Evolutionary conservation across 1,139 yeast genomes (phyloP), one percentile per base, ranked within the genome.

Genomic region (Entelexis paramagnoliae): DNA sequence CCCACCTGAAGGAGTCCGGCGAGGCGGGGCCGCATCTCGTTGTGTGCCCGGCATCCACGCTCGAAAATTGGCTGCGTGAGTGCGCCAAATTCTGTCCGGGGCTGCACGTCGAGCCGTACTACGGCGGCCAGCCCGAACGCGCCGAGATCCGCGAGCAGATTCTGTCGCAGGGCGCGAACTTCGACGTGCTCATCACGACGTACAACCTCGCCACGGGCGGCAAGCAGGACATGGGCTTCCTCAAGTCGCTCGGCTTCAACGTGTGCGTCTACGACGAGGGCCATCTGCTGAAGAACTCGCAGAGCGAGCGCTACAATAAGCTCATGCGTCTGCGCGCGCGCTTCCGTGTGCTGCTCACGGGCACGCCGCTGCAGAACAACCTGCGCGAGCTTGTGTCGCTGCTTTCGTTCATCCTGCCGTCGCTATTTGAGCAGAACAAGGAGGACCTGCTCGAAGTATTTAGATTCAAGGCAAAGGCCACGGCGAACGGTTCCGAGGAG

Each of bases 61-160:
- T 91, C 58, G 99, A 93, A 65, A 91, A 91, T 67, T 91, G 99
- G 99, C 72, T 93, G 58, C 78, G 99, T 66, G 99, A 91, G 66
- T 87, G 93, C 66, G 75, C 80, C 55, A 83, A 88, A 64, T 91
- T 91, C 66, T 83, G 95, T 58, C 98, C 98, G 0, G 47, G 63
- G 7, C 66, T 91, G 49, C 75, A 74, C 20, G 93, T 91, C 16
- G 93, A 88, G 66, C 96, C 97, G 0, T 91, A 91, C 65, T 91
- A 91, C 67, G 99, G 98, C 0, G 75, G 87, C 9, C 87, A 82
- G 63, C 71, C 72, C 28, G 97, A 89, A 63, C 79, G 99, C 61
- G 89, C 79, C 52, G 94, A 87, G 29, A 75, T 89, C 58, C 75
- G 98, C 55, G 81, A 80, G 46, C 81, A 79, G 22, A 68, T 89